Base-by-base conservation (phyloP, 2,329 filamentous ascomycete genomes). In the Tolypocladium capitatum region DNA sequence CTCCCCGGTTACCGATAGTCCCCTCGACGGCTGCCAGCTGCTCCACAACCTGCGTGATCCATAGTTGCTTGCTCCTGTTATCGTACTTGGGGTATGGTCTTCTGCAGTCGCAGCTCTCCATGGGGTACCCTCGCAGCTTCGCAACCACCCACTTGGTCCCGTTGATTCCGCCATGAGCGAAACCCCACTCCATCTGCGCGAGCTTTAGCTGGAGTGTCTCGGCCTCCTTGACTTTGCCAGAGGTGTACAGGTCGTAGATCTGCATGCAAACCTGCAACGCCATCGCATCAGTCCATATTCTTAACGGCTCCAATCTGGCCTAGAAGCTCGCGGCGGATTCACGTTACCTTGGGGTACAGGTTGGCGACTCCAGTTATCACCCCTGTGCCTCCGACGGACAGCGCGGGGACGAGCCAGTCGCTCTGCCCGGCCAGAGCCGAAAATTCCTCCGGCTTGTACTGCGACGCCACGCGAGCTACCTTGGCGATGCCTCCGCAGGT, bases 401-500 rank as follows among this genome's bases (percentile, higher is more conserved):
- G 60, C 0, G 75, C 78, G 2, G 76, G 78, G 44, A 84, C 66
- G 24, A 88, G 63, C 60, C 85, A 88, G 57, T 89, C 84, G 2
- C 77, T 79, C 65, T 88, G 83, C 0, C 85, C 85, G 1, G 82
- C 83, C 56, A 79, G 87, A 1, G 80, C 76, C 1, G 81, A 76
- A 58, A 89, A 89, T 11, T 71, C 62, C 2, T 75, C 69, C 0
- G 73, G 62, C 0, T 71, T 62, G 49, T 84, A 65, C 51, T 68
- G 60, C 16, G 68, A 69, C 7, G 64, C 60, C 4, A 88, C 71
- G 9, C 83, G 71, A 4, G 79, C 78, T 44, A 87, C 74, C 64
- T 87, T 87, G 49, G 80, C 83, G 31, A 85, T 84, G 54, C 78
- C 81, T n/a, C 82, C 83, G 58, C 83, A 86, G 2, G 83, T 86